Evolutionary conservation across 257 asterid species (phyloP).

Genomic region (Dorcoceras hygrometricum): DNA sequence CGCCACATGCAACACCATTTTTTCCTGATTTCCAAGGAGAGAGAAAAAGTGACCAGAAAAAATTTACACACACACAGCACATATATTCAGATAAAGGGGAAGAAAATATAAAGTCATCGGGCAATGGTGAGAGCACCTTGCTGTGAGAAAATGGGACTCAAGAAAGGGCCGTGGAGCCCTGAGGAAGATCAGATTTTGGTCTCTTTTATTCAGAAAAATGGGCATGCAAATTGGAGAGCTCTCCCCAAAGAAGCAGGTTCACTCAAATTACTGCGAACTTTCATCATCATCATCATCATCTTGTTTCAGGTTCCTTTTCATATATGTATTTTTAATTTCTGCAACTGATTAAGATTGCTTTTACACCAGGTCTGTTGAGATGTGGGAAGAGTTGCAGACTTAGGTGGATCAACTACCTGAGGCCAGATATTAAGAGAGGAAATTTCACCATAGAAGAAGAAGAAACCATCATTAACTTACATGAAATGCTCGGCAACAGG

Average conservation of each 20-base stretch:
- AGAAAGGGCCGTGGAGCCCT: constrained; percentile 66
- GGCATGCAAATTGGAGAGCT: constrained; percentile 68
- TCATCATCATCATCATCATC: no score
- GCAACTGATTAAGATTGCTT: no score
- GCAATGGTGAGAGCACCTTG: constrained; percentile 85
- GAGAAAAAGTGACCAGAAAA: not conserved
- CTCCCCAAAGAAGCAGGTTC: constrained; percentile 66
- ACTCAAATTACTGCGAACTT: not conserved
- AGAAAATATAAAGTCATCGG: not conserved
- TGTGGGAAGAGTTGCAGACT: constrained; percentile 75
- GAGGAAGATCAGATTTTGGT: constrained; percentile 56
- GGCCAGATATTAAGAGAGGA: constrained; percentile 64
- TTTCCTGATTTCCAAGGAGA: not conserved
- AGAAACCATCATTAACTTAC: constrained; percentile 52
- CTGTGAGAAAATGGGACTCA: constrained; percentile 65
- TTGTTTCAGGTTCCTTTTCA: no score
- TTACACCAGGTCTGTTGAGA: constrained; percentile 43
- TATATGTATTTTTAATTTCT: no score
- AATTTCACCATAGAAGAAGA: constrained; percentile 58
- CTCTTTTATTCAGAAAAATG: constrained; percentile 44
- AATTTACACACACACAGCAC: not conserved
- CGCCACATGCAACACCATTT: constrained; percentile 27
- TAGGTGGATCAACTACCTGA: constrained; percentile 56
- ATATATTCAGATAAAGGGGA: not conserved
- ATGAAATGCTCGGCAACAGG: constrained; percentile 63